phyloP scores from a whole-genome alignment of 768 basidiomycete species.

The Fomitopsis serialis region DNA sequence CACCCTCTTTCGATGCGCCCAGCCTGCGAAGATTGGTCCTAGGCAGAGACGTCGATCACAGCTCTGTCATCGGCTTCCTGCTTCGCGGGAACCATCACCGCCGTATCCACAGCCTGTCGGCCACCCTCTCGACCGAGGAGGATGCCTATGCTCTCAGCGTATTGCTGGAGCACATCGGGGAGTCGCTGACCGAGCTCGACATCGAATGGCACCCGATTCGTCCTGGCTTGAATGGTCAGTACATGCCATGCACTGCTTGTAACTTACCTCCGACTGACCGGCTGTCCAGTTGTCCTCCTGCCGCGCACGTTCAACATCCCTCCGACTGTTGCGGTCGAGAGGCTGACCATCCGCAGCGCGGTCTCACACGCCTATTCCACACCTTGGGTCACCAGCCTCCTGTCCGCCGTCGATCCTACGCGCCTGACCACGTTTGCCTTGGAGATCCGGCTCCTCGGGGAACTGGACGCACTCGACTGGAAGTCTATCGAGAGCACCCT shows the following conservation, averaged over 20 bases:
- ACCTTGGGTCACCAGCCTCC: slow-evolving; percentile 7
- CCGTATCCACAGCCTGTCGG: slow-evolving; percentile 12
- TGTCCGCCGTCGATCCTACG: slow-evolving; percentile 11
- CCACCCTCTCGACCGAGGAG: slow-evolving; percentile 12
- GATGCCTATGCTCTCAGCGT: slow-evolving; percentile 18
- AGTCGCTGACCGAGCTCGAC: slow-evolving; percentile 14
- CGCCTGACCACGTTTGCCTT: slow-evolving; percentile 11
- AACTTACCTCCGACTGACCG: not conserved
- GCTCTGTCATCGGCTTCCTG: slow-evolving; percentile 17
- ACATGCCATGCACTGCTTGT: not conserved
- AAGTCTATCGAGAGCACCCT: slow-evolving; percentile 9
- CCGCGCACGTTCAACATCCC: slow-evolving; percentile 8
- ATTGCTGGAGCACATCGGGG: slow-evolving; percentile 13
- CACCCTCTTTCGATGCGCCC: not conserved
- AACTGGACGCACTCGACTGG: slow-evolving; percentile 20
- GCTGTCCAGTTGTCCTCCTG: slow-evolving; percentile 7
- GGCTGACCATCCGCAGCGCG: not conserved
- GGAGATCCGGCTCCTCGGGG: slow-evolving; percentile 19
- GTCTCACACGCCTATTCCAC: not conserved
- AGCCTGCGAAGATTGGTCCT: slow-evolving; percentile 10
- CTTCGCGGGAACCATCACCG: slow-evolving; percentile 10
- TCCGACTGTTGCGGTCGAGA: not conserved
- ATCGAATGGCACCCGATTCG: slow-evolving; percentile 18
- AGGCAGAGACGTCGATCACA: slow-evolving; percentile 15
- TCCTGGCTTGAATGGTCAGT: slow-evolving; percentile 10